Evolutionary conservation across 352 stramenopile species (phyloP), one percentile per base, ranked within the genome.

Genomic region (Globisporangium nunn): DNA sequence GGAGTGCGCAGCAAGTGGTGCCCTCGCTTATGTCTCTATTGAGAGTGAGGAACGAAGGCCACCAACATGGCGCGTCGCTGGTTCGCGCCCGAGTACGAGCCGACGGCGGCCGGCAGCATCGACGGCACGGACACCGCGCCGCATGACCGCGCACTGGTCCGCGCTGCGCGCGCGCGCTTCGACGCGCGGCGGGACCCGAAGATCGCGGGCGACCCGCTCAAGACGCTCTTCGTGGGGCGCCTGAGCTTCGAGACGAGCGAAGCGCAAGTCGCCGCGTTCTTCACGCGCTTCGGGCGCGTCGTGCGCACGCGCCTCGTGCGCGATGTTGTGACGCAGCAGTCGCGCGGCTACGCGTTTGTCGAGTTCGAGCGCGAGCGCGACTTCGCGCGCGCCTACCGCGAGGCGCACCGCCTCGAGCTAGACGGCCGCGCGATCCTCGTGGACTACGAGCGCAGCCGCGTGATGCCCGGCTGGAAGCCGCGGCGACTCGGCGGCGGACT

Each of bases 391-490:
- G 84, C 84, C 7, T 92, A 91, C 52, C 61, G 65, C 41, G 57
- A 70, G 11, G 66, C 74, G n/a, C 75, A 93, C 58, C 64, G 70
- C 23, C 68, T 64, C 0, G 63, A 72, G 44, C 67, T 92, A 47
- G 84, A 93, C 47, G 81, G 76, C 4, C 75, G 67, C 41, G 56
- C 56, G 0, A 76, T 93, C 29, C 67, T 93, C 12, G 84, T 92
- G 41, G 84, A 92, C 40, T 93, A 73, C 57, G 84, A 93, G 58
- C 79, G 84, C 39, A 75, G 74, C 52, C 74, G 84, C 35, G 76
- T 89, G 37, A 91, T 94, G 80, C 70, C 73, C 14, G 80, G 76
- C 1, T 94, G 84, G 84, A 94, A 94, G 33, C 84, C 84, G 4
- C 70, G 84, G 8, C 75, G 84, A n/a, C 61, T 94, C 15, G 84